These are phyloP conservation scores for Xylaria curta DNA, from an alignment of 495 filamentous ascomycete species.

Conservation along the genomic window DNA sequence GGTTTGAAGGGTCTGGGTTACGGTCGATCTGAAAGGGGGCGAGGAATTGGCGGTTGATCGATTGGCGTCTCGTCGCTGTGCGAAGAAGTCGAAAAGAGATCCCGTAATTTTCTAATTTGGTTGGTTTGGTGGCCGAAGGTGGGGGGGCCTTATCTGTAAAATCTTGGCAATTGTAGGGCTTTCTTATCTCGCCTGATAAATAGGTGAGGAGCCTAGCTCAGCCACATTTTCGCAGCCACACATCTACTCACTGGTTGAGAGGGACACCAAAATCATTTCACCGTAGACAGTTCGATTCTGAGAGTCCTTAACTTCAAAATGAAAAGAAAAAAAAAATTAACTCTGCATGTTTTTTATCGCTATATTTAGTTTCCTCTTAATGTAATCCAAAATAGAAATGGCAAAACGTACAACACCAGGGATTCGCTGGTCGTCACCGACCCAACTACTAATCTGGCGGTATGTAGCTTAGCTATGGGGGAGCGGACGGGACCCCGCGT, in stretches of 20 bases:
- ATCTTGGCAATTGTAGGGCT: slow-evolving; percentile 24
- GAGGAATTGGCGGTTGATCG: slow-evolving; percentile 17
- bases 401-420: slow-evolving; percentile 54
- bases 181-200: slow-evolving; percentile 24
- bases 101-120: slow-evolving; percentile 16
- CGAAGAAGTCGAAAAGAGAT: slow-evolving; percentile 1
- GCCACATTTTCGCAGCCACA: background rate
- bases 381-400: no score
- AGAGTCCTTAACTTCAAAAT: no score
- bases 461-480: slow-evolving; percentile 51
- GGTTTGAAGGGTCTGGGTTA: background rate
- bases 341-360: no score
- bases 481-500: slow-evolving; percentile 60
- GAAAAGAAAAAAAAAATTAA: no score
- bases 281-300: no score
- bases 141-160: slow-evolving; percentile 17
- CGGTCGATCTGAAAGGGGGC: slow-evolving; percentile 14
- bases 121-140: slow-evolving; percentile 23
- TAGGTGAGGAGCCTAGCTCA: background rate
- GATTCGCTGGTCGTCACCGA: slow-evolving; percentile 59
- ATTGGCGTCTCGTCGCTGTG: slow-evolving; percentile 14
- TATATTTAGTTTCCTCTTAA: no score
- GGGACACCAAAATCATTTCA: no score
- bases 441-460: slow-evolving; percentile 53
- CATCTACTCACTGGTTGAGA: no score